Percentiles rank a stretch among this genome's conserved stretches.
Conservation (phyloP, 2,329 filamentous ascomycete species). For the Penicillium janthinellum region DNA sequence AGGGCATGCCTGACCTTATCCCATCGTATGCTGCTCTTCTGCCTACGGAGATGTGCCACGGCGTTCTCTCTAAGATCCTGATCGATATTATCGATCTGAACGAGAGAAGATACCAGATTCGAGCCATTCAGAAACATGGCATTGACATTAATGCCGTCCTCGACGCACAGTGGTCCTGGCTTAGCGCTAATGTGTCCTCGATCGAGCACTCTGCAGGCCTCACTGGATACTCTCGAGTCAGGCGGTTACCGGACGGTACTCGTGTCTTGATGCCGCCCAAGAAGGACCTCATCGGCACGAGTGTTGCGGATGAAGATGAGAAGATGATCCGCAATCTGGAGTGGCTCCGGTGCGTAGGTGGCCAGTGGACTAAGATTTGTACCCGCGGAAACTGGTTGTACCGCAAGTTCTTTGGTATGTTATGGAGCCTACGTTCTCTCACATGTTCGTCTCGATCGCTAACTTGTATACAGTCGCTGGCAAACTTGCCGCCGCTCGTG, state of each 20-base stretch:
- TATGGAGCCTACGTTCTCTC: constrained; percentile 6
- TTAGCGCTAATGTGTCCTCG: constrained; percentile 37
- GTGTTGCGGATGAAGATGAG: constrained; percentile 62
- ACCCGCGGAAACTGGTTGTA: constrained; percentile 71
- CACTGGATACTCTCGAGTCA: constrained; percentile 45
- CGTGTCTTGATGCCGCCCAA: constrained; percentile 66
- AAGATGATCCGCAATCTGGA: constrained; percentile 78
- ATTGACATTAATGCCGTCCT: constrained; percentile 75
- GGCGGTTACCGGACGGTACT: constrained; percentile 52
- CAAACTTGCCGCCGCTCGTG: constrained; percentile 57
- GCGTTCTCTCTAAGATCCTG: constrained; percentile 74
- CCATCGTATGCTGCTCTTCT: constrained; percentile 87
- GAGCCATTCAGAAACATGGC: constrained; percentile 71
- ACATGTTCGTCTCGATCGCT: background rate
- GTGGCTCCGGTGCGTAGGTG: constrained; percentile 78
- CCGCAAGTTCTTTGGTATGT: constrained; percentile 80
- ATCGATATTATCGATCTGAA: constrained; percentile 68
- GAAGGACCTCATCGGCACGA: constrained; percentile 69
- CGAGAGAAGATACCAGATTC: constrained; percentile 69
- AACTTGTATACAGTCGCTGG: constrained; percentile 35
- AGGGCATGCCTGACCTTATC: constrained; percentile 73
- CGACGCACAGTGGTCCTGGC: constrained; percentile 62
- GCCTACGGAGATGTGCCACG: constrained; percentile 63
- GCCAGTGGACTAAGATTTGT: constrained; percentile 72
- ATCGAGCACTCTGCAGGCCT: constrained; percentile 35